Evolutionary conservation across 768 basidiomycete genomes (phyloP).

Genomic region (Kwoniella europaea): DNA sequence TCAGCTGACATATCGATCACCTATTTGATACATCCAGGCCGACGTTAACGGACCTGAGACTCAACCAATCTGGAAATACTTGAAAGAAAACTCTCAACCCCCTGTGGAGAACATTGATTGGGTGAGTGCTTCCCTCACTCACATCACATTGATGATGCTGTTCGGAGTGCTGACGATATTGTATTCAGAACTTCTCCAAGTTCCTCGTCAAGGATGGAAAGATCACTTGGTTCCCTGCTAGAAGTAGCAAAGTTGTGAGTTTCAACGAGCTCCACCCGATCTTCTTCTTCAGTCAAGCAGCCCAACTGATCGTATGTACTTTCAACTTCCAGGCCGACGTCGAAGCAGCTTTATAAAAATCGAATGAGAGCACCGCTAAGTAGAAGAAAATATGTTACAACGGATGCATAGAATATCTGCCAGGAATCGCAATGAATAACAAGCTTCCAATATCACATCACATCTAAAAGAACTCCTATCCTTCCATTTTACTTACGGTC

Average conservation of each 20-base stretch:
- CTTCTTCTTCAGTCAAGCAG: not conserved
- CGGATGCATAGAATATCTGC: too few relatives aligned
- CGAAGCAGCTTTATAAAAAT: slow-evolving; percentile 27
- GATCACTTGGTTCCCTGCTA: slow-evolving; percentile 55
- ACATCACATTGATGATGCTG: not conserved
- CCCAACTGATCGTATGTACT: not conserved
- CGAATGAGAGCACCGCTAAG: too few relatives aligned
- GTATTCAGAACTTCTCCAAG: slow-evolving; percentile 50
- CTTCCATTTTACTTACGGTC: too few relatives aligned
- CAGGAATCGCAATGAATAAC: too few relatives aligned
- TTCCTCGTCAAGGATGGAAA: slow-evolving; percentile 56
- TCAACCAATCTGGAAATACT: slow-evolving; percentile 56
- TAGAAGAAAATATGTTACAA: too few relatives aligned
- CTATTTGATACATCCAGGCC: slow-evolving; percentile 23
- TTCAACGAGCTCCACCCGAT: not conserved
- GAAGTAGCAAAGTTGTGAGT: slow-evolving; percentile 54
- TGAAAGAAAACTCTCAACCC: slow-evolving; percentile 53
- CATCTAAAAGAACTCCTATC: too few relatives aligned
- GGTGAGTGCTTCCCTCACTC: slow-evolving; percentile 33
- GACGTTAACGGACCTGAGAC: slow-evolving; percentile 58
- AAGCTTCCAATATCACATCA: too few relatives aligned
- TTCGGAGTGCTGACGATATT: not conserved
- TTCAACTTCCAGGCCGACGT: slow-evolving; percentile 25
- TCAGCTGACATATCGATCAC: not conserved
- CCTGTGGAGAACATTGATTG: slow-evolving; percentile 56